A percentile compares a stretch with the other conserved stretches of the same genome.
Conservation (phyloP, 805 yeast species). For the Candida anglica region DNA sequence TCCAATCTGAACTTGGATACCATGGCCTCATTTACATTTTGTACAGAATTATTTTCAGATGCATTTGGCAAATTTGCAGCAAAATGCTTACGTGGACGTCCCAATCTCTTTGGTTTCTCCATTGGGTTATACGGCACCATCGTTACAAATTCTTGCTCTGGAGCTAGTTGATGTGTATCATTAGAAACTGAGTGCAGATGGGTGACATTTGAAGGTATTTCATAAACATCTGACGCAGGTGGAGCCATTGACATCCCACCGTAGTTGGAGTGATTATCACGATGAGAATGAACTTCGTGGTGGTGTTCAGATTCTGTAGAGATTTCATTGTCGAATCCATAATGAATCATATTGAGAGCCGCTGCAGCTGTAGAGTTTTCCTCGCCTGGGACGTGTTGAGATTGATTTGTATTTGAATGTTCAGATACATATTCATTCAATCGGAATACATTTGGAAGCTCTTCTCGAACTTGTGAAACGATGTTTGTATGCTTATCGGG, state of each 20-base stretch:
- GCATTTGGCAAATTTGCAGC: slow-evolving; percentile 11
- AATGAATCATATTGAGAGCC: slow-evolving; percentile 18
- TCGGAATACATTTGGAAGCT: slow-evolving; percentile 9
- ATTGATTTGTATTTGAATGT: slow-evolving; percentile 1
- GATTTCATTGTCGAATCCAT: slow-evolving; percentile 8
- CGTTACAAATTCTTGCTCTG: slow-evolving; percentile 5
- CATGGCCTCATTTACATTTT: slow-evolving; percentile 26
- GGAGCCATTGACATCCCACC: not conserved
- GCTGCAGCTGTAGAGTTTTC: slow-evolving; percentile 12
- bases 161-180: not conserved
- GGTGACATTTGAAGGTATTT: not conserved
- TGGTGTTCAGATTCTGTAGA: not conserved
- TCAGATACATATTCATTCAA: slow-evolving; percentile 12
- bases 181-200: too few relatives aligned
- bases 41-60: slow-evolving; percentile 12
- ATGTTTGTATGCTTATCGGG: slow-evolving; percentile 3
- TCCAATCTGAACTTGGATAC: slow-evolving; percentile 32
- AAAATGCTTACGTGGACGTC: slow-evolving; percentile 30
- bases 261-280: not conserved
- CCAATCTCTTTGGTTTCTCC: slow-evolving; percentile 28
- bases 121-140: slow-evolving; percentile 30
- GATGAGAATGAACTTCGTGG: not conserved
- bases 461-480: slow-evolving; percentile 2
- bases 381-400: slow-evolving; percentile 4
- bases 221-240: not conserved